Base-by-base conservation (phyloP, 768 basidiomycete species). In the Suillus occidentalis region DNA sequence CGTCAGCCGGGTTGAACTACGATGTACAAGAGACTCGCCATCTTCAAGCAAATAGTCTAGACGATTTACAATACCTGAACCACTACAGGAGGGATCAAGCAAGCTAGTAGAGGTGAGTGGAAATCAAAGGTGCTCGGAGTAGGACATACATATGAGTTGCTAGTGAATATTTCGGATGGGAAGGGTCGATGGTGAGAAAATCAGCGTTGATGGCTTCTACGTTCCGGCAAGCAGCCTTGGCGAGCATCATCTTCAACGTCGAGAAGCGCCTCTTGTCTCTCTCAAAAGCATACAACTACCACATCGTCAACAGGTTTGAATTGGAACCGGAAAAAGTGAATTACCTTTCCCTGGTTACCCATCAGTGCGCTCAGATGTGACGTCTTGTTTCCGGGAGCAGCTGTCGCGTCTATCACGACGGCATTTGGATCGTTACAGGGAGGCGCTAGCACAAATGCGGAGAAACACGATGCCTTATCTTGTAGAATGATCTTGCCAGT, bases 361-460 rank as follows among this genome's bases (percentile, higher is more conserved):
- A 98, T 94, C 52, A 98, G 79, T 28, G 95, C 94, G 69, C 92
- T 91, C 28, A 99, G 77, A 76, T 97, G 94, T 9, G 95, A 91
- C 2, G 97, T 99, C 79, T 99, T 99, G 79, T 99, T 99, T 0
- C 97, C 97, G 0, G 97, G 97, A 1, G 97, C 97, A 47, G 95
- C 91, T 13, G 95, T 99, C 14, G 94, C 95, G 76, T 99, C 97
- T 47, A 98, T 91, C 37, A 95, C 92, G 56, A 84, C 80, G 62
- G 79, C 76, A 49, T 81, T 74, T 1, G 72, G 66, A 25, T 85
- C 81, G 22, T 72, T 75, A 2, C 81, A 77, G 13, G 89, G 90
- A 50, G 93, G 91, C 25, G 87, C 84, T n/a, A 99, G 86, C 7
- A 98, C 85, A 65, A 88, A 80, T 0, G 97, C 94, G 20, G 97